A percentile compares a stretch with the other conserved stretches of the same genome.
Evolutionary conservation across 768 basidiomycete genomes (phyloP).

Genomic region (Leccinum truebloodii): DNA sequence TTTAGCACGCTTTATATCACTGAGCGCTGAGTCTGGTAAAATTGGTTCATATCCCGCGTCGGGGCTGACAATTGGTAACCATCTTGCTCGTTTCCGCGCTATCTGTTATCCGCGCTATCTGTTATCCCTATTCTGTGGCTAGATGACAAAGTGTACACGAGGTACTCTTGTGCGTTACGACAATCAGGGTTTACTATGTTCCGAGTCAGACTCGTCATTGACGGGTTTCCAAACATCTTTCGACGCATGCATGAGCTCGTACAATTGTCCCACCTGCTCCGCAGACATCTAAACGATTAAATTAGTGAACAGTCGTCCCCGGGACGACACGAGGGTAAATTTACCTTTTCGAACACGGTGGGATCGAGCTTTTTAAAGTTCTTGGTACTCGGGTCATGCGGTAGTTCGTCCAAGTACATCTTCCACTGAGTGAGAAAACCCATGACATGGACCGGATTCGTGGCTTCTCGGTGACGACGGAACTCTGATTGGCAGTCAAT

Average conservation of each 20-base stretch:
- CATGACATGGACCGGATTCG: slow-evolving; percentile 89
- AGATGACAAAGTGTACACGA: slow-evolving; percentile 11
- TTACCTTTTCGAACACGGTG: slow-evolving; percentile 74
- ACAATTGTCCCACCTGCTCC: slow-evolving; percentile 91
- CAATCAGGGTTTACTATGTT: slow-evolving; percentile 17
- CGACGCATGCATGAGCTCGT: slow-evolving; percentile 91
- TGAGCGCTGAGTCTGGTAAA: slow-evolving; percentile 1
- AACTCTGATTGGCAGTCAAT: slow-evolving; percentile 61
- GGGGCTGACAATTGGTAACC: neutral
- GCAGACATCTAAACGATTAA: slow-evolving; percentile 65
- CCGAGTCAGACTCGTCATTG: slow-evolving; percentile 1
- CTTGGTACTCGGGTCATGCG: slow-evolving; percentile 40
- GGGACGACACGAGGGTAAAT: neutral
- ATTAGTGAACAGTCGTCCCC: slow-evolving; percentile 1
- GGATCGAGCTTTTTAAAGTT: slow-evolving; percentile 69
- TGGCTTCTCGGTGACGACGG: slow-evolving; percentile 71
- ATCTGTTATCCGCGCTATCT: slow-evolving; percentile 1
- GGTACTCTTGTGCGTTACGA: neutral
- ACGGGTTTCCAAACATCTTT: slow-evolving; percentile 83
- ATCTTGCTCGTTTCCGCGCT: neutral
- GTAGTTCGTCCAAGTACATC: slow-evolving; percentile 77
- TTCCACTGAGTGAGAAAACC: slow-evolving; percentile 98
- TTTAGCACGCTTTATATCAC: slow-evolving; percentile 28
- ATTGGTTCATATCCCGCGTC: slow-evolving; percentile 4
- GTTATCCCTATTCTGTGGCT: slow-evolving; percentile 6